Evolutionary conservation across 192 early-diverging fungal species (phyloP).

Genomic region (Coemansia sp.): DNA sequence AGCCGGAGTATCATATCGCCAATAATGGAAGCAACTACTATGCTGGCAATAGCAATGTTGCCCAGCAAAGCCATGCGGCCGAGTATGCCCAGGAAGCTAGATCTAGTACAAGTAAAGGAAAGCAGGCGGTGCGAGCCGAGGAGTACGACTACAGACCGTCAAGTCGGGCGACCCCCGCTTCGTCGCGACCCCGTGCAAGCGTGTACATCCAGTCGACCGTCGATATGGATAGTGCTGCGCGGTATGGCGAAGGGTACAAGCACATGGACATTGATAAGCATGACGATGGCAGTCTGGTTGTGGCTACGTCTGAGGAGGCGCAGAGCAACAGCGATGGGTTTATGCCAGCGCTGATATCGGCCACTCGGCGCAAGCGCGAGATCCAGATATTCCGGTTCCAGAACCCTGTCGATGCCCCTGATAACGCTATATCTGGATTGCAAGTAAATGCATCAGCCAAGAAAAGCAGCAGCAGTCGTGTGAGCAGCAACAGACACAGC

Average conservation of each 20-base stretch:
- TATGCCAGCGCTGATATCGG: conserved; percentile 50
- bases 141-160: conserved; percentile 17
- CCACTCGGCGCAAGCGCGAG: conserved; percentile 50
- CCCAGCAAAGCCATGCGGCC: background rate
- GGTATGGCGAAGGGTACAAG: conserved; percentile 54
- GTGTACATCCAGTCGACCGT: conserved; percentile 48
- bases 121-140: conserved; percentile 5
- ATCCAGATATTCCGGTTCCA: conserved; percentile 52
- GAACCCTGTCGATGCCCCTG: conserved; percentile 35
- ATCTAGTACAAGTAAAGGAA: background rate
- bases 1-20: background rate
- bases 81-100: background rate
- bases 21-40: background rate
- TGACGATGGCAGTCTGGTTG: conserved; percentile 46
- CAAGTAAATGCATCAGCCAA: background rate
- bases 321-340: conserved; percentile 26
- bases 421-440: conserved; percentile 30
- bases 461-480: conserved; percentile 1
- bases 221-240: conserved; percentile 38
- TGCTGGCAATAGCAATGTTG: background rate
- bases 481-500: conserved; percentile 14
- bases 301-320: conserved; percentile 19
- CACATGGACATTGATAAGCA: conserved; percentile 43
- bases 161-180: conserved; percentile 18
- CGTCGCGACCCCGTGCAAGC: conserved; percentile 13